Base-by-base conservation (phyloP, 495 filamentous ascomycete species). In the Aspergillus ellipticus region DNA sequence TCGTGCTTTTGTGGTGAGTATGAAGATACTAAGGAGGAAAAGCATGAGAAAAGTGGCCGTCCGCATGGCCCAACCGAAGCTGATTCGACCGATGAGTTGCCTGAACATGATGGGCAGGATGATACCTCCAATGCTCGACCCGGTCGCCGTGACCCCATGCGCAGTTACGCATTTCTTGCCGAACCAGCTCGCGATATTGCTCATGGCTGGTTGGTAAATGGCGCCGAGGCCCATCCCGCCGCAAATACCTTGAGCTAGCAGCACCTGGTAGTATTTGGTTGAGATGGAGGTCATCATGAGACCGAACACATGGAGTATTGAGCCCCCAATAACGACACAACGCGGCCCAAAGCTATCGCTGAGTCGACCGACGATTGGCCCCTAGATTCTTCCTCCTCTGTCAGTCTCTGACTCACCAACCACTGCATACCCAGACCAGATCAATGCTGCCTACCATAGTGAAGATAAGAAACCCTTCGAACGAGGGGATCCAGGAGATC, bases 301-400 rank as follows among this genome's bases (percentile, higher is more conserved):
- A 5, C 86, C 87, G 54, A 89, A 85, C 49, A 86, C 73, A 56
- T 89, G 85, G 26, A 85, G 57, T 28, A 86, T 66, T 2, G 80
- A 80, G 8, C 88, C 89, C 0, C 70, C 66, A 0, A 85, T 51
- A 10, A 95, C 66, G n/a, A 90, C 72, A 58, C 73, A 86, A 45
- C 80, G 74, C 11, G 89, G 87, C 1, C 89, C 89, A 55, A 88
- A 84, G 51, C 78, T 83, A 64, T 96, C 90, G 61, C 47, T 63
- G 0, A 70, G 24, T 4, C 10, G 31, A 9, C 66, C 66, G 9
- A 64, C 42, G 9, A 66, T 46, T 6, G 66, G 63, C 0, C 60
- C 62, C 63, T 64, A 33, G 16, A 22, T 37, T 39, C 0, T 6
- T 21, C 21, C 28, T n/a, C n/a, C n/a, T n/a, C n/a, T n/a, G 28